A percentile compares a stretch with the other conserved stretches of the same genome.
Evolutionary conservation across 1,139 yeast species (phyloP).

Genomic region (Kodamaea derodonti): DNA sequence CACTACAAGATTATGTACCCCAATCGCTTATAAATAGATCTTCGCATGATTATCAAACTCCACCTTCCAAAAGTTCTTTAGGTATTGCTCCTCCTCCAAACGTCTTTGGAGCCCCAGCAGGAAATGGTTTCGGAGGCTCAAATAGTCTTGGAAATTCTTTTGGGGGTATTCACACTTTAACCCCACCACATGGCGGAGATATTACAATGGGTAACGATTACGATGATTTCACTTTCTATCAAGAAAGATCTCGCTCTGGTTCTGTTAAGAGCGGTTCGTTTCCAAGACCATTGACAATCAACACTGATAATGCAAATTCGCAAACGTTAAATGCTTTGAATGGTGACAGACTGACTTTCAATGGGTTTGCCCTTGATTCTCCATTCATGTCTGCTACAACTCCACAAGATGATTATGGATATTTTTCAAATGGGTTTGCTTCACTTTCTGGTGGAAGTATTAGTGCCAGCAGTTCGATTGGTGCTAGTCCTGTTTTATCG

Average conservation of each 20-base stretch:
- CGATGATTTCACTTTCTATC: conserved; percentile 22
- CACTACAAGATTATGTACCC: conserved; percentile 45
- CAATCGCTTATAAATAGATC: conserved; percentile 36
- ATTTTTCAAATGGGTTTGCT: conserved; percentile 22
- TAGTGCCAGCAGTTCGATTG: conserved; percentile 9
- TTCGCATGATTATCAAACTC: conserved; percentile 32
- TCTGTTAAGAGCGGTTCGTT: conserved; percentile 22
- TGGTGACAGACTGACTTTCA: conserved; percentile 12
- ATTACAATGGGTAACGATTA: conserved; percentile 6
- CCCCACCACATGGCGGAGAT: conserved; percentile 12
- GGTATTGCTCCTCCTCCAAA: conserved; percentile 26
- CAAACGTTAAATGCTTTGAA: conserved; percentile 27
- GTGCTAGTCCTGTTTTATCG: conserved; percentile 9
- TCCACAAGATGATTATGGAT: conserved; percentile 36
- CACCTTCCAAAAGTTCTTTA: conserved; percentile 29
- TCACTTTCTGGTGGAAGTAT: conserved; percentile 17
- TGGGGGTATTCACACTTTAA: conserved; percentile 7
- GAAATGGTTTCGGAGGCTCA: conserved; percentile 5
- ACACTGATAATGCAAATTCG: conserved; percentile 31
- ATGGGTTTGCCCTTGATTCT: conserved; percentile 31
- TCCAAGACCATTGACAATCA: conserved; percentile 38
- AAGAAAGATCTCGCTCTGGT: conserved; percentile 23
- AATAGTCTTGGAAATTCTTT: background rate
- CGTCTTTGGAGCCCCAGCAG: conserved; percentile 17
- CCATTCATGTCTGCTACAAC: conserved; percentile 44